These are phyloP conservation scores for Oryza punctata DNA, from an alignment of 176 grass and related monocot genomes.

Conservation along the genomic window DNA sequence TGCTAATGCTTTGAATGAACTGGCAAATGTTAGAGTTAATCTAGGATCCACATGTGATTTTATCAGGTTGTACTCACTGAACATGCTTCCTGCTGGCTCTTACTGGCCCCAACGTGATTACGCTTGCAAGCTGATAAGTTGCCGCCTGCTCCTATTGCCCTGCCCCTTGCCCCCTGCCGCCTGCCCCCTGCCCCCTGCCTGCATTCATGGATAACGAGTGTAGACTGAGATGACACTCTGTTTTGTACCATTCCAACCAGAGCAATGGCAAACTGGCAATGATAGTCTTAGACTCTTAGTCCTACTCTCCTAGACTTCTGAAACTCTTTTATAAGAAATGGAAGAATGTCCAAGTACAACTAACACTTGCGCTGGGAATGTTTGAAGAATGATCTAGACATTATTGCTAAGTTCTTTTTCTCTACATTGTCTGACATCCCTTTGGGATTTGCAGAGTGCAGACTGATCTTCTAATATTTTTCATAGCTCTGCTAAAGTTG, in stretches of 20 bases:
- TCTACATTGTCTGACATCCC: not conserved
- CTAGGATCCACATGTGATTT: not conserved
- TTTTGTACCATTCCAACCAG: not conserved
- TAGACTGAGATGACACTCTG: not conserved
- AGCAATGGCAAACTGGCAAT: not conserved
- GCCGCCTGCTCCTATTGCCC: not conserved
- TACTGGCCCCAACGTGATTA: not conserved
- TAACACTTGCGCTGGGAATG: not conserved
- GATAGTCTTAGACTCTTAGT: not conserved
- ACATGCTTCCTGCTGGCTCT: not conserved
- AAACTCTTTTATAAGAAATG: not conserved
- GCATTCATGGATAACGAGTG: not conserved
- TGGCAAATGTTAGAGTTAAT: not conserved
- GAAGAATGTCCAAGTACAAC: not conserved
- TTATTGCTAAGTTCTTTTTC: conserved; percentile 1
- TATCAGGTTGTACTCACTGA: not conserved
- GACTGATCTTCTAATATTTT: not conserved
- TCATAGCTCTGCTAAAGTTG: conserved; percentile 1
- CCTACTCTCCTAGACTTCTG: not conserved
- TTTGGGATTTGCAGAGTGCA: not conserved
- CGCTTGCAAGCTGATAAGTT: not conserved
- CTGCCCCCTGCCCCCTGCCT: not conserved
- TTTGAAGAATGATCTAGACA: conserved; percentile 16
- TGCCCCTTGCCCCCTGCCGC: not conserved
- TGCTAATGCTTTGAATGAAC: not conserved